phyloP scores from a whole-genome alignment of 2,329 filamentous ascomycete genomes.

The Cryphonectria japonica region DNA sequence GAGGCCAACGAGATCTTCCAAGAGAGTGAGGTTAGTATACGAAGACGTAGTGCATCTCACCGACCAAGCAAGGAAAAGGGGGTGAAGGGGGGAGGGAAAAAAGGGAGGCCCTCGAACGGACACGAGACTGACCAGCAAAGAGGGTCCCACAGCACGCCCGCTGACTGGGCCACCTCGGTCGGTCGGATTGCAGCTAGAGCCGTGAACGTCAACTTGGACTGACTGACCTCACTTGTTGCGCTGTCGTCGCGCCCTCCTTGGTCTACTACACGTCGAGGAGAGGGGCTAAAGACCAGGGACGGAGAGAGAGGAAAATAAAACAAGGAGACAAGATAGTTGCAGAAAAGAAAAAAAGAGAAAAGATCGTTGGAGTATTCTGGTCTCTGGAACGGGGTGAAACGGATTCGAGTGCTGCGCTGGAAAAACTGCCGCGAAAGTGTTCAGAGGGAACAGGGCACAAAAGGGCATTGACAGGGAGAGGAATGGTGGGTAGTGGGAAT shows the following conservation, averaged over 20 bases:
- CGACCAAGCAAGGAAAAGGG: slow-evolving; percentile 6
- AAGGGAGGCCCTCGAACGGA: slow-evolving; percentile 11
- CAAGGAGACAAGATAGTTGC: slow-evolving; percentile 14
- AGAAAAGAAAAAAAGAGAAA: slow-evolving; percentile 17
- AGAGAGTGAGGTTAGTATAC: neutral
- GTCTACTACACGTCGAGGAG: neutral
- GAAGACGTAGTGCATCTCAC: slow-evolving; percentile 4
- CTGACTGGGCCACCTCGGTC: slow-evolving; percentile 5
- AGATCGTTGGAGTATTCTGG: neutral
- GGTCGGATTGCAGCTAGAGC: slow-evolving; percentile 2
- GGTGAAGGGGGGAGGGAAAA: neutral
- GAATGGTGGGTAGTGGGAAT: slow-evolving; percentile 14
- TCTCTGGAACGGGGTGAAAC: slow-evolving; percentile 23
- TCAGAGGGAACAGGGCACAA: slow-evolving; percentile 24
- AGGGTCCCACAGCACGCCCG: neutral
- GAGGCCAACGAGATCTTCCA: slow-evolving; percentile 2
- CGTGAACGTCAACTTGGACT: slow-evolving; percentile 5
- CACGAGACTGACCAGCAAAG: slow-evolving; percentile 16
- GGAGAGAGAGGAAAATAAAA: neutral
- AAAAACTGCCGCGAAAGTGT: slow-evolving; percentile 23
- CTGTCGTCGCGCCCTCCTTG: neutral
- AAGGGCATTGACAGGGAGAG: slow-evolving; percentile 22
- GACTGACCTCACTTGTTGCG: slow-evolving; percentile 8
- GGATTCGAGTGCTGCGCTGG: slow-evolving; percentile 21
- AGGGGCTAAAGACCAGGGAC: slow-evolving; percentile 5